Conservation (phyloP, 129 eudicot genomes). For the Flaveria trinervia region DNA sequence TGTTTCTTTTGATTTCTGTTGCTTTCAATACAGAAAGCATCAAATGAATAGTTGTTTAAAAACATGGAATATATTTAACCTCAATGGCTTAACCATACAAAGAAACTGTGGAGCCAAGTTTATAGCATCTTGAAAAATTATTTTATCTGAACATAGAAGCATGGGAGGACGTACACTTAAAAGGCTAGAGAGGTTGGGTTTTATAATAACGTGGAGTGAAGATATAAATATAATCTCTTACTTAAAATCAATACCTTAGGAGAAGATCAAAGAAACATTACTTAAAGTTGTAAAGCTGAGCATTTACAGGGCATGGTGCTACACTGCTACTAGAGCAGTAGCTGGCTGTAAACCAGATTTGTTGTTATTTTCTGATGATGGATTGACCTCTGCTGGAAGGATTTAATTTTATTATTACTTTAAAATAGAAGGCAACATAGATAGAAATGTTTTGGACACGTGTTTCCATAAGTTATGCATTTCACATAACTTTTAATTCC, state of each 20-base stretch:
- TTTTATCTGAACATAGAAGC: neutral
- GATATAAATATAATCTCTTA: neutral
- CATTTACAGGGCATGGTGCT: neutral
- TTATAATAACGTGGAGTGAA: neutral
- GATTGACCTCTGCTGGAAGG: neutral
- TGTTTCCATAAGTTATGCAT: neutral
- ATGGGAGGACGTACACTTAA: neutral
- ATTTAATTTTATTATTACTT: neutral
- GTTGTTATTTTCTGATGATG: constrained; percentile 14
- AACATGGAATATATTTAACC: no score
- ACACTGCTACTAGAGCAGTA: constrained; percentile 5
- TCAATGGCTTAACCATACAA: no score
- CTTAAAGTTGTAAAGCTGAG: neutral
- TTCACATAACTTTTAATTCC: neutral
- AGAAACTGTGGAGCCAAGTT: neutral
- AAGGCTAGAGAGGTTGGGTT: neutral
- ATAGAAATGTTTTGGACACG: neutral
- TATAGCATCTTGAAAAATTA: neutral
- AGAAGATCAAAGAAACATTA: neutral
- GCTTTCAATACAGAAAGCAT: no score
- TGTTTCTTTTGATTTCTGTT: no score
- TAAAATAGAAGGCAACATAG: neutral
- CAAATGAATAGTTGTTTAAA: no score
- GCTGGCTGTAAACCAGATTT: neutral
- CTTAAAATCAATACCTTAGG: neutral